Conservation (phyloP, 768 basidiomycete species). For the Amanita phalloides region DNA sequence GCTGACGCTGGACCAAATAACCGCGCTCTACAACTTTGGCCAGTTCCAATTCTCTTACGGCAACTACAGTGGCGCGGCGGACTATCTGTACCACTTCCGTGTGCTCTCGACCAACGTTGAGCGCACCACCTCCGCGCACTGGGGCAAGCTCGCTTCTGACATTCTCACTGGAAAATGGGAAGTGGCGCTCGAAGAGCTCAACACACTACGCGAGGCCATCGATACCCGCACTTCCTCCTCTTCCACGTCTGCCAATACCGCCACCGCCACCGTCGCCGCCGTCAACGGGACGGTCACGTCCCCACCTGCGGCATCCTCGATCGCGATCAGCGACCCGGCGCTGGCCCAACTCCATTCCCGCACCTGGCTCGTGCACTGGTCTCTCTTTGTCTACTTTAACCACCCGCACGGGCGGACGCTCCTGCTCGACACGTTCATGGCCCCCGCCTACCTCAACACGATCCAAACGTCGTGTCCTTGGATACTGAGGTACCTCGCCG, state of each 20-base stretch:
- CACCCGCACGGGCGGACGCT: conserved; percentile 85
- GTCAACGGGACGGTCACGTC: background rate
- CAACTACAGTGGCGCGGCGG: conserved; percentile 91
- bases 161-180: conserved; percentile 95
- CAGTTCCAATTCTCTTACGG: conserved; percentile 99
- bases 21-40: conserved; percentile 93
- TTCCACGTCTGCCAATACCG: conserved; percentile 6
- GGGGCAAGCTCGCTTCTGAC: conserved; percentile 97
- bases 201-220: conserved; percentile 87
- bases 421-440: conserved; percentile 93
- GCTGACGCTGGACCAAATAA: conserved; percentile 83
- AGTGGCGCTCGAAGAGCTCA: conserved; percentile 88
- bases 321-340: conserved; percentile 44
- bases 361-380: conserved; percentile 97
- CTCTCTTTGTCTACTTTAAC: conserved; percentile 97
- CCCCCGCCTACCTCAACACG: conserved; percentile 95
- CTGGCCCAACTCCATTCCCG: conserved; percentile 86
- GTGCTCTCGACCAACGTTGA: conserved; percentile 90
- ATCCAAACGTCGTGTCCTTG: conserved; percentile 94
- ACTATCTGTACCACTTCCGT: conserved; percentile 98
- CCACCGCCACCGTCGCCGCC: background rate
- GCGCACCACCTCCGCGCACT: conserved; percentile 92
- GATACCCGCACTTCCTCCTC: conserved; percentile 50
- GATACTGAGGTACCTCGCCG: conserved; percentile 89
- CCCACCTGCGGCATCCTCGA: conserved; percentile 14